Evolutionary conservation across 768 basidiomycete species (phyloP).

Genomic region (Tylopilus sp.): DNA sequence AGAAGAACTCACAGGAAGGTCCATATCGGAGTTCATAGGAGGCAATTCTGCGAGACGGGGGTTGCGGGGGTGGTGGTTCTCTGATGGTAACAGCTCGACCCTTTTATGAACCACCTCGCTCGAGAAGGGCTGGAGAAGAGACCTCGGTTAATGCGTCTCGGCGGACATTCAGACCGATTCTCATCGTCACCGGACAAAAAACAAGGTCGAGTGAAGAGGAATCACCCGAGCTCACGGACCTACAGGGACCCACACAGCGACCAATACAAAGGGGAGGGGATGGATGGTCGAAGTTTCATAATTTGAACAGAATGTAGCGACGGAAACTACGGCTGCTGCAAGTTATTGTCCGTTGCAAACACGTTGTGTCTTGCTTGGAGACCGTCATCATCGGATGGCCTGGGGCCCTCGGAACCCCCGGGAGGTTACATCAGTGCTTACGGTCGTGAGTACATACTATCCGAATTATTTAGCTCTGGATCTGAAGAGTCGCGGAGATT

Average conservation of each 20-base stretch:
- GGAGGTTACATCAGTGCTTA: background rate
- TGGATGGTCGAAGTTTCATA: background rate
- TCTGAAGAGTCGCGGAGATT: no score
- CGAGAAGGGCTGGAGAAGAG: background rate
- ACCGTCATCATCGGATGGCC: slow-evolving; percentile 2
- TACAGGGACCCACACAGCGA: slow-evolving; percentile 22
- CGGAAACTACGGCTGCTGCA: background rate
- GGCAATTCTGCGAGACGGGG: background rate
- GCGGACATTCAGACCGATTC: background rate
- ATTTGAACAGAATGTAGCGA: background rate
- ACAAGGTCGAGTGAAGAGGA: slow-evolving; percentile 6
- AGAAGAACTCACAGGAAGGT: slow-evolving; percentile 13
- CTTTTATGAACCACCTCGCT: slow-evolving; percentile 14
- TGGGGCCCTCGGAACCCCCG: no score
- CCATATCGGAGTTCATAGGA: slow-evolving; percentile 11
- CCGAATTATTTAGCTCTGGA: no score
- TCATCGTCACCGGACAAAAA: slow-evolving; percentile 18
- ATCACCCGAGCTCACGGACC: slow-evolving; percentile 9
- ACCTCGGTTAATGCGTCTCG: slow-evolving; percentile 1
- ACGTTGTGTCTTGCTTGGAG: slow-evolving; percentile 7
- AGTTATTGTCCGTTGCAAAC: slow-evolving; percentile 10
- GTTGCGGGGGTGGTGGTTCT: background rate
- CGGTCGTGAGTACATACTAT: background rate
- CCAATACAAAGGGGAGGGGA: slow-evolving; percentile 15
- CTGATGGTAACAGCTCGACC: background rate